phyloP scores from a whole-genome alignment of 768 basidiomycete species.

The Hygrophorus russula region DNA sequence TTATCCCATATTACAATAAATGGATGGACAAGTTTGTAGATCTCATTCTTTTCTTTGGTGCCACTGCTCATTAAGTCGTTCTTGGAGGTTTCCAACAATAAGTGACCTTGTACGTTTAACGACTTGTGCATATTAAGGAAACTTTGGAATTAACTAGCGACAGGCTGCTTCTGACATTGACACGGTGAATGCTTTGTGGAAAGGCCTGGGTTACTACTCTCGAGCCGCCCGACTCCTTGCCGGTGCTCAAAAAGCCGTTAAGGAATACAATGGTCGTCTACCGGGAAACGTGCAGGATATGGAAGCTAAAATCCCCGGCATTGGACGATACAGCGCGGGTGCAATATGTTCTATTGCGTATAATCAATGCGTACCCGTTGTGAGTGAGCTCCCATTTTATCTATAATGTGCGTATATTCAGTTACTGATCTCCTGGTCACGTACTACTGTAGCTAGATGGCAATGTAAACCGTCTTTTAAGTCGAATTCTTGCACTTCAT shows the following conservation, averaged over 20 bases:
- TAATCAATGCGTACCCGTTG: slow-evolving; percentile 72
- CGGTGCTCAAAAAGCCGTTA: slow-evolving; percentile 74
- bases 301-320: slow-evolving; percentile 76
- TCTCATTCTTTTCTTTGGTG: not conserved
- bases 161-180: slow-evolving; percentile 67
- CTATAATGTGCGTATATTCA: slow-evolving; percentile 1
- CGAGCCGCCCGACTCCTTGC: slow-evolving; percentile 71
- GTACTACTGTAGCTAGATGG: slow-evolving; percentile 59
- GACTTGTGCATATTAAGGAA: slow-evolving; percentile 9
- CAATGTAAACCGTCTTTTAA: slow-evolving; percentile 79
- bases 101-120: slow-evolving; percentile 47
- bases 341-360: slow-evolving; percentile 84
- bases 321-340: slow-evolving; percentile 84
- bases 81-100: slow-evolving; percentile 69
- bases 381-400: slow-evolving; percentile 28
- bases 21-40: slow-evolving; percentile 71
- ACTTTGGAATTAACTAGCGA: slow-evolving; percentile 8
- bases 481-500: slow-evolving; percentile 74
- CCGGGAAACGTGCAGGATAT: slow-evolving; percentile 74
- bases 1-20: slow-evolving; percentile 85
- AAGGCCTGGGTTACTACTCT: slow-evolving; percentile 86
- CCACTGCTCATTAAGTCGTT: slow-evolving; percentile 4
- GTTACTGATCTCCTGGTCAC: slow-evolving; percentile 3
- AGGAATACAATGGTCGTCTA: slow-evolving; percentile 53
- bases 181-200: slow-evolving; percentile 83